Evolutionary conservation across 2,329 filamentous ascomycete species (phyloP).

Genomic region (Ceratocystis huliohia): DNA sequence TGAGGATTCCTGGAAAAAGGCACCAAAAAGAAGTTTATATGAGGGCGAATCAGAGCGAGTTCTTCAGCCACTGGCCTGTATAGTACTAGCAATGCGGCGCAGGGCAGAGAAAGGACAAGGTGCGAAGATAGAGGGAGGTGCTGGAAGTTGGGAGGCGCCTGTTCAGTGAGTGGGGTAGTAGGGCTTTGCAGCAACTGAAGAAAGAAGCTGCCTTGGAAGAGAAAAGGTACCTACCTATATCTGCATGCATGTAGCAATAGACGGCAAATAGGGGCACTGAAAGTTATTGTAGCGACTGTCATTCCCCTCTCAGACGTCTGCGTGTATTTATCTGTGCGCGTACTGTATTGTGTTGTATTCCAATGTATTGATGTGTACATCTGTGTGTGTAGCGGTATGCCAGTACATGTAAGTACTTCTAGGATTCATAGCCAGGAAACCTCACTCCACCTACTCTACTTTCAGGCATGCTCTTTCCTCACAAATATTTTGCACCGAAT

Average conservation of each 20-base stretch:
- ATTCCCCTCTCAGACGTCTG: background rate
- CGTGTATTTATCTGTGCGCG: background rate
- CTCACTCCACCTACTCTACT: background rate
- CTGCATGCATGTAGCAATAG: background rate
- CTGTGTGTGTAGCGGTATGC: background rate
- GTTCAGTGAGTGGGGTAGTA: too few relatives aligned
- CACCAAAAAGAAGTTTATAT: background rate
- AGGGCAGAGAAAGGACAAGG: background rate
- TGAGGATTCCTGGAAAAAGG: background rate
- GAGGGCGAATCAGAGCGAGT: background rate
- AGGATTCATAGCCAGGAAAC: too few relatives aligned
- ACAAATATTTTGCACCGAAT: background rate
- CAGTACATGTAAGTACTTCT: background rate
- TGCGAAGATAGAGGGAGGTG: background rate
- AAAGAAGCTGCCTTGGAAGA: too few relatives aligned
- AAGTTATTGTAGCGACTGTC: too few relatives aligned
- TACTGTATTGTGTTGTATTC: background rate
- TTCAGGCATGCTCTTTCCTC: constrained; percentile 7
- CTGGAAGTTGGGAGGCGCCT: background rate
- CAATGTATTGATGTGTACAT: background rate
- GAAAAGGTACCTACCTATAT: background rate
- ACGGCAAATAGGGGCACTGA: background rate
- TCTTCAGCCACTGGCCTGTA: too few relatives aligned
- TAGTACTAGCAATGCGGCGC: background rate
- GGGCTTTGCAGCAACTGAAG: too few relatives aligned